phyloP scores from a whole-genome alignment of 768 basidiomycete genomes.

The Gloeopeniophorella convolvens region DNA sequence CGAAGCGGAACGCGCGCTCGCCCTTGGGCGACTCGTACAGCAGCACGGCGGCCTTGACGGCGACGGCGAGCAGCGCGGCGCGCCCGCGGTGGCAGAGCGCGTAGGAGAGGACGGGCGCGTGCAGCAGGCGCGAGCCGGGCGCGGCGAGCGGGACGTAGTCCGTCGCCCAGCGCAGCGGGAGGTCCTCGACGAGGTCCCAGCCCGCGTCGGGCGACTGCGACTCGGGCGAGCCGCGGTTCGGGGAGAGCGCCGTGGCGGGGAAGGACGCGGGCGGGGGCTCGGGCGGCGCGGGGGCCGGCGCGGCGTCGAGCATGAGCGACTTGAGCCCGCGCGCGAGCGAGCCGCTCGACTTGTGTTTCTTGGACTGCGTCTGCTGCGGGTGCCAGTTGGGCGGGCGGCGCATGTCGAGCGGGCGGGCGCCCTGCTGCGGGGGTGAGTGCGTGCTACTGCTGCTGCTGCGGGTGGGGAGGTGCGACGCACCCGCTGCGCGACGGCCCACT shows the following conservation, averaged over 20 bases:
- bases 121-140: slow-evolving; percentile 55
- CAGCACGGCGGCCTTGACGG: slow-evolving; percentile 64
- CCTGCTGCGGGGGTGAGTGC: slow-evolving; percentile 33
- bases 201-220: slow-evolving; percentile 4
- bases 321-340: slow-evolving; percentile 61
- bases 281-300: slow-evolving; percentile 25
- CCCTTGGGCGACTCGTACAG: slow-evolving; percentile 79
- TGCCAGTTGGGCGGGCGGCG: slow-evolving; percentile 46
- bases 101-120: slow-evolving; percentile 54
- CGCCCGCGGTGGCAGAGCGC: slow-evolving; percentile 51
- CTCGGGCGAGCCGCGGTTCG: no score
- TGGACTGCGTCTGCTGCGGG: slow-evolving; percentile 39
- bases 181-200: slow-evolving; percentile 68
- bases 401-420: slow-evolving; percentile 54
- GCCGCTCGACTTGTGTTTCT: slow-evolving; percentile 45
- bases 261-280: slow-evolving; percentile 20
- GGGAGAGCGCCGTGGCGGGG: no score
- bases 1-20: slow-evolving; percentile 75
- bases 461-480: slow-evolving; percentile 30
- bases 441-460: no score
- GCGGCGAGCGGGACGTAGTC: slow-evolving; percentile 78
- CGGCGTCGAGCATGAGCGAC: slow-evolving; percentile 44
- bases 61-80: slow-evolving; percentile 60
- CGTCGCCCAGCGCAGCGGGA: slow-evolving; percentile 79
- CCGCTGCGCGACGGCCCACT: slow-evolving; percentile 65